phyloP scores from a whole-genome alignment of 139 green algal species.

The Chlorella ohadii region DNA sequence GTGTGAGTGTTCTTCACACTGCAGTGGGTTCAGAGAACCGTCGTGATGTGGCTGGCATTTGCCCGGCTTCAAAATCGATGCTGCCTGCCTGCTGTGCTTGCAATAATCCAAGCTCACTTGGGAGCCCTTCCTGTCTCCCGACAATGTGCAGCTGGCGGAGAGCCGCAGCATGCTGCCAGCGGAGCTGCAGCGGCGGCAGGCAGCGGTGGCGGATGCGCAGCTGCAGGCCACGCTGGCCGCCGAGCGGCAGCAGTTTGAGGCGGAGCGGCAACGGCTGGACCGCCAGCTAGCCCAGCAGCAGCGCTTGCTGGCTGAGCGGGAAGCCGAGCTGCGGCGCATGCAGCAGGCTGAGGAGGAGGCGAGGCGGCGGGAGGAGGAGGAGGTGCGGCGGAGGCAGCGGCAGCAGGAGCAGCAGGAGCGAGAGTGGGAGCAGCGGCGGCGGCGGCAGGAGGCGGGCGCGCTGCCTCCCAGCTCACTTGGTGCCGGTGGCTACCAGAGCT shows the following conservation, averaged over 20 bases:
- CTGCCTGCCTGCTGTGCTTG: too few relatives aligned
- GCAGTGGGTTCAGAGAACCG: too few relatives aligned
- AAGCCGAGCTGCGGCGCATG: conserved; percentile 24
- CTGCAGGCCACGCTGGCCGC: conserved; percentile 4
- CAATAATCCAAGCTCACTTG: background rate
- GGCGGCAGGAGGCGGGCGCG: background rate
- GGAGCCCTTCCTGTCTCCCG: background rate
- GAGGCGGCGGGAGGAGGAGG: background rate
- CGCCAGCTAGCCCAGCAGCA: conserved; percentile 28
- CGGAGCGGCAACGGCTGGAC: conserved; percentile 31
- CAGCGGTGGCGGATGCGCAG: background rate
- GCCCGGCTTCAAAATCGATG: too few relatives aligned
- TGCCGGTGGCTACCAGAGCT: background rate
- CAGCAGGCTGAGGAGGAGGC: background rate
- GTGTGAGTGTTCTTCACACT: too few relatives aligned
- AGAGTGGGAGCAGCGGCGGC: background rate
- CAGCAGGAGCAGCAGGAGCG: background rate
- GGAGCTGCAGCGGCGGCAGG: conserved; percentile 19
- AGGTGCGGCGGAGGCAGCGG: background rate
- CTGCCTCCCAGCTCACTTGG: background rate
- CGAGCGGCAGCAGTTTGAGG: conserved; percentile 24
- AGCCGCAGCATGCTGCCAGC: conserved; percentile 21
- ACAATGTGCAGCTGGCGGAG: background rate
- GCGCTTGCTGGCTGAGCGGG: conserved; percentile 3
- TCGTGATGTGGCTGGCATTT: too few relatives aligned